Percentiles rank a stretch among this genome's conserved stretches.
Conservation (phyloP, 805 yeast species). For the Scheffersomyces ergatensis region DNA sequence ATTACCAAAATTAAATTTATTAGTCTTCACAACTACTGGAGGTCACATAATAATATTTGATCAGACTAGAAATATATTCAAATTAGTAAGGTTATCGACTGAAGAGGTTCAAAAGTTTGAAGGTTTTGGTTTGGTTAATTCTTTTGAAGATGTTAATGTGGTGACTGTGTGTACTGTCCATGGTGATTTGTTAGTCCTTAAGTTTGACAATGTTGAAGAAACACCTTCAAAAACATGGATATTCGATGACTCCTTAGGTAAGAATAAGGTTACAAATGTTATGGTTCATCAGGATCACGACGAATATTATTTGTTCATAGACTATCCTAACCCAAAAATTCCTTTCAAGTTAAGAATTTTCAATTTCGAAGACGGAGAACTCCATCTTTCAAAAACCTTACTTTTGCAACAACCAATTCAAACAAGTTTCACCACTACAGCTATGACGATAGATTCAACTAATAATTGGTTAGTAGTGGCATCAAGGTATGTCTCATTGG, state of each 20-base stretch:
- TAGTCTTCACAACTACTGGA: conserved; percentile 54
- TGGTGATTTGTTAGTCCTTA: conserved; percentile 44
- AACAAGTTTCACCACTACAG: conserved; percentile 54
- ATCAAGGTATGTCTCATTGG: conserved; percentile 67
- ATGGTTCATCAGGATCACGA: conserved; percentile 24
- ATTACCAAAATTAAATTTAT: conserved; percentile 37
- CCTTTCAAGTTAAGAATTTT: conserved; percentile 46
- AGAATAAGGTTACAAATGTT: conserved; percentile 51
- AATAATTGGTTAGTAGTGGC: conserved; percentile 56
- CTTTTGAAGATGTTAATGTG: conserved; percentile 30
- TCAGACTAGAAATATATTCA: conserved; percentile 22
- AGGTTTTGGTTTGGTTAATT: conserved; percentile 43
- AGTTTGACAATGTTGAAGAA: conserved; percentile 9
- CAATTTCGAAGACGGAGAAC: conserved; percentile 8
- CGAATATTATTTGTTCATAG: conserved; percentile 44
- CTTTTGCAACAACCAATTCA: conserved; percentile 39
- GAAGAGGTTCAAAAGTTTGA: conserved; percentile 21
- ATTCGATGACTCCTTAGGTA: conserved; percentile 16
- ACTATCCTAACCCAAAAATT: conserved; percentile 66
- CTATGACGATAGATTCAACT: conserved; percentile 42
- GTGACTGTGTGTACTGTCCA: conserved; percentile 23
- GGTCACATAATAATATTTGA: conserved; percentile 49
- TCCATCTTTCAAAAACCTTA: conserved; percentile 25
- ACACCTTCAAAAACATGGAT: conserved; percentile 26
- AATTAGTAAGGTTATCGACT: conserved; percentile 6